These are phyloP conservation scores for Juglanconis oblonga DNA, from an alignment of 2,329 filamentous ascomycete genomes.

Conservation along the genomic window DNA sequence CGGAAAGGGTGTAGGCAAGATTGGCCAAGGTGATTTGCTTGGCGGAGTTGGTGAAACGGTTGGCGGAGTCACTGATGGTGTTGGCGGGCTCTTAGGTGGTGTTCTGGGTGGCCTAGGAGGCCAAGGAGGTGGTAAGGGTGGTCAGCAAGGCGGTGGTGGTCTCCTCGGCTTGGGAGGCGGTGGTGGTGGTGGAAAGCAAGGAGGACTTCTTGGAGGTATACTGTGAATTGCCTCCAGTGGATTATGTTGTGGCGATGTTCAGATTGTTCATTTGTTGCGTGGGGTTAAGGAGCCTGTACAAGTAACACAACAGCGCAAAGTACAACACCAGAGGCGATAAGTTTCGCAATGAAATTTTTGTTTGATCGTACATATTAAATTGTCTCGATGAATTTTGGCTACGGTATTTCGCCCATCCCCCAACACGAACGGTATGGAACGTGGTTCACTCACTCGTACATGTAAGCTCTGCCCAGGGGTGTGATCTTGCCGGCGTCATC, in stretches of 20 bases:
- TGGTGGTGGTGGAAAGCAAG: neutral
- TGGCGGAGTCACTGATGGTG: conserved; percentile 17
- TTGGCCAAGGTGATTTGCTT: conserved; percentile 14
- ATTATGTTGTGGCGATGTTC: too few relatives aligned
- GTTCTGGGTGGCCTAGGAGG: conserved; percentile 15
- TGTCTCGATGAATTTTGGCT: too few relatives aligned
- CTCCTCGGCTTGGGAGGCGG: neutral
- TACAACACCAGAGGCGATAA: too few relatives aligned
- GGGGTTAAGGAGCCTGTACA: too few relatives aligned
- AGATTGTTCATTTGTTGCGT: too few relatives aligned
- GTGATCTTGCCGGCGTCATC: conserved; percentile 20
- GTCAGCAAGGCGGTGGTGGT: conserved; percentile 10
- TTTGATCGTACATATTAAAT: too few relatives aligned
- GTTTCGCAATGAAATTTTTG: too few relatives aligned
- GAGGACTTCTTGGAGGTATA: neutral
- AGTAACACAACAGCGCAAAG: too few relatives aligned
- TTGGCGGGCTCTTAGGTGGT: conserved; percentile 16
- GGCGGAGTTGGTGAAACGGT: conserved; percentile 18
- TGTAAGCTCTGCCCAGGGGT: conserved; percentile 20
- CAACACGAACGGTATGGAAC: neutral
- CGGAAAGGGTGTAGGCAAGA: conserved; percentile 16
- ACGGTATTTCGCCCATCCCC: too few relatives aligned
- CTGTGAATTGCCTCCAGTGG: neutral
- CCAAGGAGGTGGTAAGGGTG: neutral
- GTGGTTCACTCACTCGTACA: conserved; percentile 15